Percentiles rank a stretch among this genome's conserved stretches.
These are phyloP conservation scores for Candida buenavistaensis DNA, from an alignment of 1,139 yeast species.

Conservation along the genomic window DNA sequence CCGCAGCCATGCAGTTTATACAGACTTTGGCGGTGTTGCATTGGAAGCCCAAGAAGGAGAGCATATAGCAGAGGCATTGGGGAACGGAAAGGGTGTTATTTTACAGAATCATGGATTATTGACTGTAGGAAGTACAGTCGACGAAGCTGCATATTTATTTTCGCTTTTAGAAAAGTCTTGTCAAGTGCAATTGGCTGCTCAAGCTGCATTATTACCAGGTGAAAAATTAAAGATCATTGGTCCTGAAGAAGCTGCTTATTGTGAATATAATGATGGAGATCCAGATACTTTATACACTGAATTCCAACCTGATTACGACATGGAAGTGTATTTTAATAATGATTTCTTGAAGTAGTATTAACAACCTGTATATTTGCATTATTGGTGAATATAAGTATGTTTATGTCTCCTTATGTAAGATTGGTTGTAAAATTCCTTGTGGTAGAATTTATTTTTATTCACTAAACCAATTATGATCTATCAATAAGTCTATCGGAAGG, in stretches of 20 bases:
- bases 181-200: conserved; percentile 64
- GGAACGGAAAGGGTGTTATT: conserved; percentile 62
- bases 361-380: no score
- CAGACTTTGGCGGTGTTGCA: conserved; percentile 77
- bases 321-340: no score
- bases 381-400: no score
- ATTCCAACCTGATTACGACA: conserved; percentile 54
- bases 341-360: no score
- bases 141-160: conserved; percentile 76
- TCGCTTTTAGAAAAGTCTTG: conserved; percentile 68
- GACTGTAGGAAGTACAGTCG: conserved; percentile 74
- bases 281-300: conserved; percentile 64
- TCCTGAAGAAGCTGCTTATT: conserved; percentile 58
- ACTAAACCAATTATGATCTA: no score
- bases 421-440: no score
- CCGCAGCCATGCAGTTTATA: conserved; percentile 63
- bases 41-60: conserved; percentile 68
- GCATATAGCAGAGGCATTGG: conserved; percentile 65
- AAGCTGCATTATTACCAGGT: conserved; percentile 18
- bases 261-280: conserved; percentile 56
- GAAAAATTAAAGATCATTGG: conserved; percentile 31
- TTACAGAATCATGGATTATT: conserved; percentile 76
- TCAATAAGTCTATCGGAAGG: no score
- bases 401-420: no score
- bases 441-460: no score